phyloP scores from a whole-genome alignment of 208 protist species.

The Herpetomonas samuelpessoai region DNA sequence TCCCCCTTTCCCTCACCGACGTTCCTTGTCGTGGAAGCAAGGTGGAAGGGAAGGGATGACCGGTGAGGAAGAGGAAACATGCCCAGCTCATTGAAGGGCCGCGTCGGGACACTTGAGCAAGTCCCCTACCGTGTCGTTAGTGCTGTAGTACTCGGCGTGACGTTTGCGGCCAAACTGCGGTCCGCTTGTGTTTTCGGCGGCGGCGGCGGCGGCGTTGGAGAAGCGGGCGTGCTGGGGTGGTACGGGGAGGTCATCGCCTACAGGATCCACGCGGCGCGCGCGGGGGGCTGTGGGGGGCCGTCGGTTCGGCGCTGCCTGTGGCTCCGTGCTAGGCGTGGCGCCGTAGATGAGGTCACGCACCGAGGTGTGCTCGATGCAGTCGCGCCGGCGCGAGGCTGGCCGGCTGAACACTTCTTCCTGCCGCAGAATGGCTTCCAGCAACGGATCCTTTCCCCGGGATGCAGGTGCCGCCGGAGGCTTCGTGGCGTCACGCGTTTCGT shows the following conservation, averaged over 20 bases:
- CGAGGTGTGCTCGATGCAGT: slow-evolving; percentile 47
- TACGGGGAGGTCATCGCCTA: neutral
- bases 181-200: neutral
- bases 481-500: neutral
- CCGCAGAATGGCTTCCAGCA: slow-evolving; percentile 47
- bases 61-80: no score
- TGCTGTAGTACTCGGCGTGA: slow-evolving; percentile 22
- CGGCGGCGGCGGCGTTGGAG: neutral
- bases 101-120: slow-evolving; percentile 18
- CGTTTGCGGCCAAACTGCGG: slow-evolving; percentile 43
- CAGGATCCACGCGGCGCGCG: neutral
- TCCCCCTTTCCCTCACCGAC: no score
- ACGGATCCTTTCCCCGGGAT: slow-evolving; percentile 32
- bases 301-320: slow-evolving; percentile 3
- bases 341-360: slow-evolving; percentile 75
- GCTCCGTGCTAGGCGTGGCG: neutral
- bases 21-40: no score
- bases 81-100: no score
- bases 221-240: neutral
- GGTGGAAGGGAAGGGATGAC: no score
- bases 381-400: slow-evolving; percentile 37
- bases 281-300: slow-evolving; percentile 1
- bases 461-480: neutral
- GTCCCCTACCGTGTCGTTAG: slow-evolving; percentile 28
- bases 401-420: slow-evolving; percentile 64